Percentiles rank a stretch among this genome's conserved stretches.
phyloP scores from a whole-genome alignment of 306 rosid species.

The Castanospermum australe region DNA sequence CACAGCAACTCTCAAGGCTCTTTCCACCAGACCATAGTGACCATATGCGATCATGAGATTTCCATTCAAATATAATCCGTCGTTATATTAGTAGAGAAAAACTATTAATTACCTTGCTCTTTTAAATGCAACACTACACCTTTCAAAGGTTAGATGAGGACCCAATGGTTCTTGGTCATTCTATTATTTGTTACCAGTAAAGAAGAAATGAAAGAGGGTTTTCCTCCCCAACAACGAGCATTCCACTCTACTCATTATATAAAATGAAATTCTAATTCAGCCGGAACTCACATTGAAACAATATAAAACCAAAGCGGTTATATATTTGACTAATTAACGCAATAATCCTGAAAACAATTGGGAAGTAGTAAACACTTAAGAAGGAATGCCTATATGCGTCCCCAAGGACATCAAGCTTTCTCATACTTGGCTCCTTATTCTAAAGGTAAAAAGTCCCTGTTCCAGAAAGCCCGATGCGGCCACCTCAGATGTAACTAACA shows the following conservation, averaged over 20 bases:
- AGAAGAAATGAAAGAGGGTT: no score
- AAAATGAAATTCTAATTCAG: conserved; percentile 22
- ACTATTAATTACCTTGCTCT: neutral
- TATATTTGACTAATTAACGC: conserved; percentile 16
- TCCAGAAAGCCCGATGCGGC: conserved; percentile 30
- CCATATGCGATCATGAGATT: neutral
- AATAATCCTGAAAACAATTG: conserved; percentile 28
- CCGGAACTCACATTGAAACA: neutral
- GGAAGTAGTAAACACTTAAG: no score
- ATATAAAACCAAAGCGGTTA: neutral
- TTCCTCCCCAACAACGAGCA: conserved; percentile 5
- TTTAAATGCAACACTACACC: neutral
- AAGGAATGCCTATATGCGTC: conserved; percentile 35
- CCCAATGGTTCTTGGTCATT: neutral
- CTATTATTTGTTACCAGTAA: neutral
- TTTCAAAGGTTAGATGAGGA: neutral
- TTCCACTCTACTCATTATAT: conserved; percentile 4
- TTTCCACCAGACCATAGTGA: neutral
- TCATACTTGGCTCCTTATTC: conserved; percentile 36
- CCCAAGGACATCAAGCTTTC: conserved; percentile 36
- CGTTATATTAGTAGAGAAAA: neutral
- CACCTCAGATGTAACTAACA: conserved; percentile 26
- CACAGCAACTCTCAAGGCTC: neutral
- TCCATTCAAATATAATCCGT: neutral
- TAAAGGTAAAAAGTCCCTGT: conserved; percentile 18